Base-by-base conservation (phyloP, 768 basidiomycete species). In the Pleurotus citrinopileatus region DNA sequence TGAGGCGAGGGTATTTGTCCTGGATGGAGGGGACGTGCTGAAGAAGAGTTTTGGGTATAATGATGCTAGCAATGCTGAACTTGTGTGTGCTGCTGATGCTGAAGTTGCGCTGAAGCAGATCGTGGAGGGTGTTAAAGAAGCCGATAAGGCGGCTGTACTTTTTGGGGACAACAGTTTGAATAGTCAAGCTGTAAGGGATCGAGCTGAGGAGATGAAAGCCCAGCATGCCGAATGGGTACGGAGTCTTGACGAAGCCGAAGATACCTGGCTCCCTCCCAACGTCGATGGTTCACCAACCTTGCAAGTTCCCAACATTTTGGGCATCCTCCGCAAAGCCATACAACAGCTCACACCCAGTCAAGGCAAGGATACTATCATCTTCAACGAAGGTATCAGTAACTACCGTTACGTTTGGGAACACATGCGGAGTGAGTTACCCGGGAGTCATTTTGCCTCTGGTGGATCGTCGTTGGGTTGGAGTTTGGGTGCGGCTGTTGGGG, bases 391-490 rank as follows among this genome's bases (percentile, higher is more conserved):
- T 2, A 82, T 86, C 60, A 82, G 79, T 59, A 85, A 80, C 60
- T 82, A 73, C 57, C 69, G 74, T 1, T 28, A 65, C 1, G 75
- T 81, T 0, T 89, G 84, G 83, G 64, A 72, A 28, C 86, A 89
- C 61, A 66, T 88, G 62, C 70, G 74, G 15, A 76, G 82, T 1
- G 76, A 79, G 27, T 38, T 57, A 1, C 72, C 82, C 1, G 84
- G 83, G 1, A 73, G 70, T 44, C 65, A 84, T 44, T 56, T 87
- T 12, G 64, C 74, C 10, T 84, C 82, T 9, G 87, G 87, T 2
- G 87, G 81, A 3, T 81, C 83, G 0, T 81, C 83, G 7, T 72
- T 90, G 29, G 88, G 87, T 0, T 89, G 85, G 83, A 78, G 76
- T 2, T 67, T 88, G 2, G 87, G 83, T 38, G 86, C 81, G 0